Evolutionary conservation across 1,139 yeast species (phyloP), one percentile per base, ranked within the genome.

Genomic region (Yamadazyma taylorii): DNA sequence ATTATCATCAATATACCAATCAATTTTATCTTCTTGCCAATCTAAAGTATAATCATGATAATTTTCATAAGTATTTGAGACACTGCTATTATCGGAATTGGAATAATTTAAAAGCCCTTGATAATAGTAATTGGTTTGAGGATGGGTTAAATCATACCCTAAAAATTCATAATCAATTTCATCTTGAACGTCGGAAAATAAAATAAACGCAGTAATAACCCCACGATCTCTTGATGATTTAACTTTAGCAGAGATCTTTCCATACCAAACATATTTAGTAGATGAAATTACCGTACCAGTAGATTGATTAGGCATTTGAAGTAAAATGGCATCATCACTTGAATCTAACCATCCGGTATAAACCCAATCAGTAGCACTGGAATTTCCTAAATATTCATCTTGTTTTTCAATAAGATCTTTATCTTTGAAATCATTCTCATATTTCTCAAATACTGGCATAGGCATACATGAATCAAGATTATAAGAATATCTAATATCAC

Each of bases 91-190:
- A 32, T 50, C 60, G 30, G 78, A 69, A 58, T 85, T 84, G 26
- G 80, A 71, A 61, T 81, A 85, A 66, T 86, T 76, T 53, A 82
- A 69, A 22, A 67, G 61, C 58, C 94, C 96, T 56, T 84, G 80
- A 58, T 78, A 79, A 64, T 85, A 89, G 69, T 60, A 89, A 65
- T 89, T 89, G 17, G 89, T 69, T 66, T 89, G 92, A 1, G 81
- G 85, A 25, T 65, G 59, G 13, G 71, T 70, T 52, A 85, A 66
- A 55, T 85, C 77, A 50, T 75, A 75, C 43, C 97, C 97, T 41
- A 88, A 81, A 52, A 79, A 83, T 66, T 89, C 97, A 55, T 66
- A 82, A 75, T 89, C 97, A 52, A 89, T 76, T 72, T 90, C 97
- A 67, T 89, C 97, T 63, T 84, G 81, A 30, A 85, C 88, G 52